Evolutionary conservation across 2,329 filamentous ascomycete genomes (phyloP).

Genomic region (Apiospora aurea): DNA sequence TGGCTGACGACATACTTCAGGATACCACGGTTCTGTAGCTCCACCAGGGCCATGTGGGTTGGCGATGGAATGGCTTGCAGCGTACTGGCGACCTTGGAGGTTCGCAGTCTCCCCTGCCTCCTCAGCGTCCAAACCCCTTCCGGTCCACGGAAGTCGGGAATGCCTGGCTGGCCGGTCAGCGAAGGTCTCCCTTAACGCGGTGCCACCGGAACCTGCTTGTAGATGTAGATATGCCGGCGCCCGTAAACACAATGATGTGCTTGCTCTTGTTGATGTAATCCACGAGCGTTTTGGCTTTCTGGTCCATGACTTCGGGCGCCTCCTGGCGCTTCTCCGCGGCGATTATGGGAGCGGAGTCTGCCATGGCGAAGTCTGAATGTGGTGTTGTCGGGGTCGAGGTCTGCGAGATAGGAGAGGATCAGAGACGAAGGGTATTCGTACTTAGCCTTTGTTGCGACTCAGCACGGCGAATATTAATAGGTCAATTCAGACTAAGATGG

Average conservation of each 20-base stretch:
- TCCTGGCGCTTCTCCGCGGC: slow-evolving; percentile 36
- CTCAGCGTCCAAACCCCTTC: slow-evolving; percentile 54
- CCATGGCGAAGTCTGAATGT: background rate
- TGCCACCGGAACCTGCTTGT: slow-evolving; percentile 42
- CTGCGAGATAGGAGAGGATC: background rate
- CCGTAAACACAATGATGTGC: slow-evolving; percentile 55
- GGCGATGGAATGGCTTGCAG: slow-evolving; percentile 53
- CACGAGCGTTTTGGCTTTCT: slow-evolving; percentile 47
- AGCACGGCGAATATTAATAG: background rate
- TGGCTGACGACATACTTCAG: slow-evolving; percentile 54
- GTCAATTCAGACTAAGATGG: background rate
- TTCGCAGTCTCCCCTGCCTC: slow-evolving; percentile 48
- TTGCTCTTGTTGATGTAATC: slow-evolving; percentile 49
- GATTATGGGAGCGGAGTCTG: background rate
- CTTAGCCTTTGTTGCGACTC: background rate
- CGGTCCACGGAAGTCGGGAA: slow-evolving; percentile 56
- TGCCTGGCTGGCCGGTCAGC: slow-evolving; percentile 40
- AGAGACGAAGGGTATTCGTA: background rate
- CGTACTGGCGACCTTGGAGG: slow-evolving; percentile 43
- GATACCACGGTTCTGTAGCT: slow-evolving; percentile 48
- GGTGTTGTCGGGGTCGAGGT: background rate
- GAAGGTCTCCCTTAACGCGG: background rate
- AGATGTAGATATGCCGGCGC: slow-evolving; percentile 55
- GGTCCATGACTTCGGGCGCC: slow-evolving; percentile 37
- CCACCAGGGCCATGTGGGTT: slow-evolving; percentile 55